A percentile compares a stretch with the other conserved stretches of the same genome.
These are phyloP conservation scores for Pelargonium fulgidum DNA, from an alignment of 441 rosid genomes.

Conservation along the genomic window DNA sequence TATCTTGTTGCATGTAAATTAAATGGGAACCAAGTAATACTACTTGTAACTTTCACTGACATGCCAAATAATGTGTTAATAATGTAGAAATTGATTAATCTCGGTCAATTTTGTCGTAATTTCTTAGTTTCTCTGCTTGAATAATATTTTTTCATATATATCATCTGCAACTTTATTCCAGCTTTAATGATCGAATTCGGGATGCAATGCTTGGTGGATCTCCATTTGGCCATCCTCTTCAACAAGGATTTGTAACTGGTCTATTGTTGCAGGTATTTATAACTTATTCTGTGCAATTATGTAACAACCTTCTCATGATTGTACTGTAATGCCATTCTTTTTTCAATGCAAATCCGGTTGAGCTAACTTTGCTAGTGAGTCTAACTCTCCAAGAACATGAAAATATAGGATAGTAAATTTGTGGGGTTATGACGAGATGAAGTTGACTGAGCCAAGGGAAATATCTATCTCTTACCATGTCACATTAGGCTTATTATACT, in stretches of 20 bases:
- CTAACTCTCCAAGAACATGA: not conserved
- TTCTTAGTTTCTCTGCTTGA: constrained; percentile 11
- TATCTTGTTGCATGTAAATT: not conserved
- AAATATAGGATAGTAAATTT: not conserved
- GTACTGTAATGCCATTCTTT: not conserved
- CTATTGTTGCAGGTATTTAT: constrained; percentile 63
- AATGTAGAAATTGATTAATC: constrained; percentile 11
- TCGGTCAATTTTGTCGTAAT: constrained; percentile 11
- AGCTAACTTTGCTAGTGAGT: not conserved
- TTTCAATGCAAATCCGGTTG: not conserved
- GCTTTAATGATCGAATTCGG: constrained; percentile 95
- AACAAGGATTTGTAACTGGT: constrained; percentile 94
- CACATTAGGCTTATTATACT: not conserved
- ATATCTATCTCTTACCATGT: not conserved
- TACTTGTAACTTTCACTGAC: not conserved
- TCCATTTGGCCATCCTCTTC: constrained; percentile 97
- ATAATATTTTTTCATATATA: constrained; percentile 16
- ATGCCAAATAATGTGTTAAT: not conserved
- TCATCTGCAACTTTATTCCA: constrained; percentile 31
- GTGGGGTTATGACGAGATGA: not conserved
- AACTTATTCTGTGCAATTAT: not conserved
- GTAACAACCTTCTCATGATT: constrained; percentile 7
- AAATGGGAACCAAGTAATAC: not conserved
- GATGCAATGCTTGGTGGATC: constrained; percentile 98
- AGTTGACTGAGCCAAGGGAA: not conserved